Conservation (phyloP, 306 rosid genomes). For the Cucumis hystrix region DNA sequence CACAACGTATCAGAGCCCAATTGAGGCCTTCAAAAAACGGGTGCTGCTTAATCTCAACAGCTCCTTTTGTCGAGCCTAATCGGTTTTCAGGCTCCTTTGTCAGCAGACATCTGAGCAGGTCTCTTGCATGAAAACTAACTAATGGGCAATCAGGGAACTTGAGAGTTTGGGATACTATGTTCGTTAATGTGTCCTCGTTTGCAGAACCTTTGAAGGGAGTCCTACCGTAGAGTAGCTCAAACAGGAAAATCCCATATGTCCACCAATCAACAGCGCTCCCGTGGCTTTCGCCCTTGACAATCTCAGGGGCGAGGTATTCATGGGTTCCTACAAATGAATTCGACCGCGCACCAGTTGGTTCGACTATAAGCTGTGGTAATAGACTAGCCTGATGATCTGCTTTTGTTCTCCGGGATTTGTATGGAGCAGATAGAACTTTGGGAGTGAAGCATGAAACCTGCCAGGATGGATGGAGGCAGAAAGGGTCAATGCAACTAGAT, state of each 20-base stretch:
- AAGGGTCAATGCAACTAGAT: constrained; percentile 84
- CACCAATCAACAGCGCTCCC: constrained; percentile 97
- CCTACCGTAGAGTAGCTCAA: constrained; percentile 83
- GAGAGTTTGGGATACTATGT: constrained; percentile 69
- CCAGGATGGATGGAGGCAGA: constrained; percentile 97
- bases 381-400: constrained; percentile 53
- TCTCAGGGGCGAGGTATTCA: constrained; percentile 96
- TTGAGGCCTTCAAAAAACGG: constrained; percentile 90
- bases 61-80: constrained; percentile 85
- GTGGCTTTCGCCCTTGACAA: constrained; percentile 74
- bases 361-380: constrained; percentile 82
- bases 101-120: constrained; percentile 68
- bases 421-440: constrained; percentile 42
- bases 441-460: constrained; percentile 97
- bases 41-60: constrained; percentile 87
- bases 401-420: constrained; percentile 67
- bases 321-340: constrained; percentile 95
- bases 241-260: constrained; percentile 85
- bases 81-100: constrained; percentile 85
- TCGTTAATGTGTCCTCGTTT: constrained; percentile 73
- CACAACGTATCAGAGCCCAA: constrained; percentile 95
- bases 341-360: constrained; percentile 81
- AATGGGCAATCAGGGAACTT: constrained; percentile 74
- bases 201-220: constrained; percentile 83
- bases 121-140: constrained; percentile 86